Evolutionary conservation across 495 filamentous ascomycete genomes (phyloP).

Genomic region (Niebla homalea): DNA sequence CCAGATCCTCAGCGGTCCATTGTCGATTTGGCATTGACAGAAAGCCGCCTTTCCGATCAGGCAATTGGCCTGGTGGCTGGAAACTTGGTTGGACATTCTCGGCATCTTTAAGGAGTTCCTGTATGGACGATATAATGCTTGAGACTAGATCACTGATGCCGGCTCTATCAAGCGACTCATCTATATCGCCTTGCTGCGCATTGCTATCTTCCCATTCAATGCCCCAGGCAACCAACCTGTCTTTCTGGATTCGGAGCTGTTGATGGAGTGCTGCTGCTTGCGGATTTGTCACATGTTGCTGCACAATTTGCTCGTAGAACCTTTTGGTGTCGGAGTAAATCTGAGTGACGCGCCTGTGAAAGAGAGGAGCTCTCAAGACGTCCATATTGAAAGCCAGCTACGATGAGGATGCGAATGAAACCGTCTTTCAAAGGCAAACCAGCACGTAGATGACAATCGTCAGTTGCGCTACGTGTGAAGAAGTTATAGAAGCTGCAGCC

Average conservation of each 20-base stretch:
- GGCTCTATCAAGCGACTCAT: slow-evolving; percentile 69
- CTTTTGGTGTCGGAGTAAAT: slow-evolving; percentile 88
- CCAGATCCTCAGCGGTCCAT: slow-evolving; percentile 38
- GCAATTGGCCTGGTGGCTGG: slow-evolving; percentile 12
- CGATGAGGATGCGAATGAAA: too few relatives aligned
- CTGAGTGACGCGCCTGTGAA: slow-evolving; percentile 66
- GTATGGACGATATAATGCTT: slow-evolving; percentile 81
- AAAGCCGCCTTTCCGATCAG: slow-evolving; percentile 19
- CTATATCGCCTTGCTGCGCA: slow-evolving; percentile 58
- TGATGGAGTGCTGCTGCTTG: slow-evolving; percentile 42
- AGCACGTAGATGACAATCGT: too few relatives aligned
- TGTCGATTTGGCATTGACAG: slow-evolving; percentile 17
- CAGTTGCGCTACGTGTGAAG: background rate
- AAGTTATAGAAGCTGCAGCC: slow-evolving; percentile 13
- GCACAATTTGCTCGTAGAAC: slow-evolving; percentile 60
- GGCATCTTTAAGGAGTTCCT: slow-evolving; percentile 72
- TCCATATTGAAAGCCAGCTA: slow-evolving; percentile 25
- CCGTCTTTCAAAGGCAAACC: too few relatives aligned
- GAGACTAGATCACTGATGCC: slow-evolving; percentile 77
- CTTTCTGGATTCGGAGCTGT: slow-evolving; percentile 43
- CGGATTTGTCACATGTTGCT: slow-evolving; percentile 40
- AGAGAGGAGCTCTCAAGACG: slow-evolving; percentile 31
- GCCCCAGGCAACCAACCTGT: slow-evolving; percentile 72
- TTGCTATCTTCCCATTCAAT: slow-evolving; percentile 75
- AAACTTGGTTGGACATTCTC: slow-evolving; percentile 54